A percentile compares a stretch with the other conserved stretches of the same genome.
Conservation (phyloP, 2,329 filamentous ascomycete species). For the Fusarium siculi region DNA sequence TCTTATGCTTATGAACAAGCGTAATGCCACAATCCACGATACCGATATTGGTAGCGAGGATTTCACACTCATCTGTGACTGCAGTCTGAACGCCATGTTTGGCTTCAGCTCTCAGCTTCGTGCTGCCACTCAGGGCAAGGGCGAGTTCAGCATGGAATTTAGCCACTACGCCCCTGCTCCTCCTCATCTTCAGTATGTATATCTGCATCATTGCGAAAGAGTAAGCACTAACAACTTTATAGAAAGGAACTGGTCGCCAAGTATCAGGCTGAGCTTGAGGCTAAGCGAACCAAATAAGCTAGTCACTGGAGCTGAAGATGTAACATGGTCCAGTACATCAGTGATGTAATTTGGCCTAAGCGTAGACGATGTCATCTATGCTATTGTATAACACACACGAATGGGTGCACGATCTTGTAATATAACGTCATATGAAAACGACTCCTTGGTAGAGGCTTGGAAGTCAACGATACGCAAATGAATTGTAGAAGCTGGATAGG, state of each 20-base stretch:
- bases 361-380: constrained; percentile 11
- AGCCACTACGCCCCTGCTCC: constrained; percentile 92
- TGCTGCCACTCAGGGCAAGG: constrained; percentile 96
- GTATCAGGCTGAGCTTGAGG: constrained; percentile 68
- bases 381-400: constrained; percentile 39
- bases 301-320: background rate
- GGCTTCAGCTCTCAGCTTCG: constrained; percentile 92
- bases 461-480: constrained; percentile 35
- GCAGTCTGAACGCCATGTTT: constrained; percentile 96
- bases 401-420: constrained; percentile 43
- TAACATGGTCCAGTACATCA: background rate
- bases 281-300: constrained; percentile 64
- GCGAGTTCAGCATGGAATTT: constrained; percentile 99
- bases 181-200: constrained; percentile 84
- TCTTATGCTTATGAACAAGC: constrained; percentile 95
- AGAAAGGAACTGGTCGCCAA: constrained; percentile 70
- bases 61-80: constrained; percentile 92
- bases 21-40: constrained; percentile 92
- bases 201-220: background rate
- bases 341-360: constrained; percentile 15
- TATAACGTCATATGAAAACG: constrained; percentile 36
- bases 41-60: constrained; percentile 95
- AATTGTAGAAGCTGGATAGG: constrained; percentile 13
- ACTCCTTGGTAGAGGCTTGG: constrained; percentile 15
- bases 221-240: constrained; percentile 21